Evolutionary conservation across 2,329 filamentous ascomycete genomes (phyloP).

Genomic region (Apiospora phragmitis): DNA sequence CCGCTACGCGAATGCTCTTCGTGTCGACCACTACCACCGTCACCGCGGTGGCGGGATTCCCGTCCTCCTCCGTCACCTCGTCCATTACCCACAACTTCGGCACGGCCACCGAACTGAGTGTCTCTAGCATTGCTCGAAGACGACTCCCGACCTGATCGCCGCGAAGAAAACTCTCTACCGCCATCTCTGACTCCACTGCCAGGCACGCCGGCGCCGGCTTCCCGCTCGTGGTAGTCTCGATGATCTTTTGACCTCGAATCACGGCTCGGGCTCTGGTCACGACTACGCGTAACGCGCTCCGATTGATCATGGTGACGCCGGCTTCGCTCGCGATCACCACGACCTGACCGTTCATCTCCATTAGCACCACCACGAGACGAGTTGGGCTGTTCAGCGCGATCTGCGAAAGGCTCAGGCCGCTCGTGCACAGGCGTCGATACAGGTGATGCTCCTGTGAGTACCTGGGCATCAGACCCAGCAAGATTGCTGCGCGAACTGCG

Average conservation of each 20-base stretch:
- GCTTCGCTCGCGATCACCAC: conserved; percentile 36
- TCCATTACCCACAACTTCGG: conserved; percentile 19
- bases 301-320: conserved; percentile 44
- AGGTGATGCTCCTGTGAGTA: conserved; percentile 55
- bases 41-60: conserved; percentile 24
- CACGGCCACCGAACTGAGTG: conserved; percentile 22
- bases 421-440: conserved; percentile 51
- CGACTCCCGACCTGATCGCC: conserved; percentile 29
- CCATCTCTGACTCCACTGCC: conserved; percentile 8
- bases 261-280: conserved; percentile 48
- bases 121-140: conserved; percentile 21
- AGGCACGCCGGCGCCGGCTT: conserved; percentile 26
- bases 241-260: conserved; percentile 43
- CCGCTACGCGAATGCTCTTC: conserved; percentile 29
- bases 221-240: conserved; percentile 46
- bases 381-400: conserved; percentile 24
- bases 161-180: conserved; percentile 29
- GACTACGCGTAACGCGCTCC: conserved; percentile 45
- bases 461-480: conserved; percentile 56
- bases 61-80: conserved; percentile 26
- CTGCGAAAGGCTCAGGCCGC: conserved; percentile 45
- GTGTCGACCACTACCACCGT: conserved; percentile 19
- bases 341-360: conserved; percentile 31
- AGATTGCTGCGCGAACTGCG: conserved; percentile 43
- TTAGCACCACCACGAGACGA: conserved; percentile 34